Percentiles rank a stretch among this genome's conserved stretches.
These are phyloP conservation scores for Dunaliella sp. DNA, from an alignment of 139 green algal species.

Conservation along the genomic window DNA sequence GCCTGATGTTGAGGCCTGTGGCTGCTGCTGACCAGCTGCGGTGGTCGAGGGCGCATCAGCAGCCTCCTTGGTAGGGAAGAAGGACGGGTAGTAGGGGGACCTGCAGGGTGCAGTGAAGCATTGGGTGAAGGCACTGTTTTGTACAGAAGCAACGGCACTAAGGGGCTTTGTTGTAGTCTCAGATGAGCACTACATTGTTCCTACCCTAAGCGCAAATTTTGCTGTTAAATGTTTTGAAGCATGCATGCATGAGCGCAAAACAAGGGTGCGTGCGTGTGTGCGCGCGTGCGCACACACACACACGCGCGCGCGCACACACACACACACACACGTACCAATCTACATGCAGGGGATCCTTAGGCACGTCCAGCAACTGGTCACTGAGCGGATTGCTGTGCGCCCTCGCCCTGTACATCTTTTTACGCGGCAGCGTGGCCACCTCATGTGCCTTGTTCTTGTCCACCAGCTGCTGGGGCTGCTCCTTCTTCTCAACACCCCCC, in stretches of 20 bases:
- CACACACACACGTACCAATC: slow-evolving; percentile 61
- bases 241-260: too few relatives aligned
- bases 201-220: too few relatives aligned
- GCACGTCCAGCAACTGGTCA: slow-evolving; percentile 76
- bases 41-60: too few relatives aligned
- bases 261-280: too few relatives aligned
- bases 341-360: slow-evolving; percentile 51
- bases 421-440: slow-evolving; percentile 41
- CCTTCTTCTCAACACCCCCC: slow-evolving; percentile 5
- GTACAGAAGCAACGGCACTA: too few relatives aligned
- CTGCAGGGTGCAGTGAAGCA: too few relatives aligned
- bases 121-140: too few relatives aligned
- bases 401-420: slow-evolving; percentile 84
- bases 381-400: slow-evolving; percentile 97
- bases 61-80: not conserved
- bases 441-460: not conserved
- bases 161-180: too few relatives aligned
- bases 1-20: not conserved
- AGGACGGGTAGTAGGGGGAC: not conserved
- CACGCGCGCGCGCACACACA: not conserved
- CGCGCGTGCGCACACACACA: too few relatives aligned
- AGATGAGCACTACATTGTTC: too few relatives aligned
- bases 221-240: too few relatives aligned
- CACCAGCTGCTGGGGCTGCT: not conserved
- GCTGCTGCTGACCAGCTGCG: too few relatives aligned